These are phyloP conservation scores for Mycena floridula DNA, from an alignment of 768 basidiomycete species.

Conservation along the genomic window DNA sequence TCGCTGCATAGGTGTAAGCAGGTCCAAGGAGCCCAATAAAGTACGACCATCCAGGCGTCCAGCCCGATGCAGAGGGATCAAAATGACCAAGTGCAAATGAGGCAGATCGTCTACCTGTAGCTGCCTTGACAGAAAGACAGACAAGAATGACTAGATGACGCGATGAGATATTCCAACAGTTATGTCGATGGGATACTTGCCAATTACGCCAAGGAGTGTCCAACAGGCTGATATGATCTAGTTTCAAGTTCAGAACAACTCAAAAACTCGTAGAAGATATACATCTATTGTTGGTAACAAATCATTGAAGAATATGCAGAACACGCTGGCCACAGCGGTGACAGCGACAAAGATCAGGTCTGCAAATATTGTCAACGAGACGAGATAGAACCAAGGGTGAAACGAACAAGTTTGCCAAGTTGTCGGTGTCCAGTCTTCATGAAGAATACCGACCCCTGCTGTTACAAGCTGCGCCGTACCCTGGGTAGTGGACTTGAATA, in stretches of 20 bases:
- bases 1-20: constrained; percentile 53
- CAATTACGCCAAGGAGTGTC: constrained; percentile 53
- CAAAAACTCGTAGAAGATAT: neutral
- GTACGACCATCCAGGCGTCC: constrained; percentile 64
- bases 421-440: constrained; percentile 50
- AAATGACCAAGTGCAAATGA: constrained; percentile 54
- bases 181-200: constrained; percentile 18
- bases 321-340: constrained; percentile 35
- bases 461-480: constrained; percentile 57
- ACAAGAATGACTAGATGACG: constrained; percentile 44
- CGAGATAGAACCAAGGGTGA: neutral
- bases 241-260: constrained; percentile 1
- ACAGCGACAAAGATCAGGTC: constrained; percentile 56
- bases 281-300: neutral
- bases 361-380: constrained; percentile 11
- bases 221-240: constrained; percentile 56
- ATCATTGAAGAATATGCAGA: constrained; percentile 52
- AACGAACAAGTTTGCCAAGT: constrained; percentile 54
- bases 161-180: neutral
- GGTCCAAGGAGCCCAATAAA: constrained; percentile 52
- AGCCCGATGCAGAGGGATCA: constrained; percentile 57
- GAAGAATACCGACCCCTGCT: constrained; percentile 51
- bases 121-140: constrained; percentile 51
- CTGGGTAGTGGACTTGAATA: too few relatives aligned
- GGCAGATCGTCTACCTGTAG: constrained; percentile 45